Evolutionary conservation across 768 basidiomycete species (phyloP).

Genomic region (Leccinum subgranulosum): DNA sequence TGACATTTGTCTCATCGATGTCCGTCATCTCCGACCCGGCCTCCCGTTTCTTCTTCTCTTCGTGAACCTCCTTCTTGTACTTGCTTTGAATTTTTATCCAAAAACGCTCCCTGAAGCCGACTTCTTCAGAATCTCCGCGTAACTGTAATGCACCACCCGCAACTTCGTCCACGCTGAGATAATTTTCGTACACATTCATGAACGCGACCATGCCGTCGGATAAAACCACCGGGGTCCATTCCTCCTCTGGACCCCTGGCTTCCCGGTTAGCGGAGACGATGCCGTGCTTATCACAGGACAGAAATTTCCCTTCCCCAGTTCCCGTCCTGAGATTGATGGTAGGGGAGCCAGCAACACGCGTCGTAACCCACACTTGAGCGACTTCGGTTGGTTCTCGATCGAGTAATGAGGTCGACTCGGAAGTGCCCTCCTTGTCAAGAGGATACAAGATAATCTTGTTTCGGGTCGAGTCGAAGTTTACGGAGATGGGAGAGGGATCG

Average conservation of each 20-base stretch:
- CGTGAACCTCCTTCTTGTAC: constrained; percentile 79
- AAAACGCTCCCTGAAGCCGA: constrained; percentile 84
- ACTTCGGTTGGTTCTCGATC: constrained; percentile 78
- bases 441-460: constrained; percentile 64
- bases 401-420: constrained; percentile 45
- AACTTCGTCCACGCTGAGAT: constrained; percentile 79
- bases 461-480: constrained; percentile 78
- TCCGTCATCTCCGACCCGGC: constrained; percentile 46
- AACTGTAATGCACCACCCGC: constrained; percentile 78
- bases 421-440: constrained; percentile 57
- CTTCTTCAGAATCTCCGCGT: constrained; percentile 80
- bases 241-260: constrained; percentile 90
- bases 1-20: constrained; percentile 72
- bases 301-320: constrained; percentile 85
- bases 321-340: constrained; percentile 87
- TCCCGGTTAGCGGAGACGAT: constrained; percentile 82
- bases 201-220: constrained; percentile 86
- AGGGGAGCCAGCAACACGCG: constrained; percentile 77
- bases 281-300: constrained; percentile 85
- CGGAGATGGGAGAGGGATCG: constrained; percentile 69
- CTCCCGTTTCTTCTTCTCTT: constrained; percentile 71
- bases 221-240: constrained; percentile 83
- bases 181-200: constrained; percentile 87
- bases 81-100: constrained; percentile 88
- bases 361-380: constrained; percentile 88